Conservation (phyloP, 805 yeast species). For the Metschnikowia reukaufii region DNA sequence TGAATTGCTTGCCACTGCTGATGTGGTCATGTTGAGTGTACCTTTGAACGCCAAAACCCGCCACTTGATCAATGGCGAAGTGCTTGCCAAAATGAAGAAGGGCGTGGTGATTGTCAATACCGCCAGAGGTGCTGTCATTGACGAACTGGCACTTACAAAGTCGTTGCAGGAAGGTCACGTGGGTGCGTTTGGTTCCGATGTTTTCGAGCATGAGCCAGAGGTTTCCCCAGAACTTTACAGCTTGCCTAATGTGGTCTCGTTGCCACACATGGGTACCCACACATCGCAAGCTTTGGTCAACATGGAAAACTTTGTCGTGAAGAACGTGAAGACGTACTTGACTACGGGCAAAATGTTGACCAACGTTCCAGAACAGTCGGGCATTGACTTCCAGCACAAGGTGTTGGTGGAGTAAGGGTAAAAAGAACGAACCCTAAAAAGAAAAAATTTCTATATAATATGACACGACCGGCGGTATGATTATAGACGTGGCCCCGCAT, state of each 20-base stretch:
- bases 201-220: constrained; percentile 72
- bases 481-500: no score
- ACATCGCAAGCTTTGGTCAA: constrained; percentile 68
- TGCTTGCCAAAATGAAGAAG: constrained; percentile 68
- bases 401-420: constrained; percentile 11
- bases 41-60: constrained; percentile 74
- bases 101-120: constrained; percentile 80
- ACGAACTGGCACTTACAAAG: constrained; percentile 57
- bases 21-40: constrained; percentile 69
- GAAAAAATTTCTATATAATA: neutral
- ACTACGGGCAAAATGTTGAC: constrained; percentile 67
- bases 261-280: constrained; percentile 91
- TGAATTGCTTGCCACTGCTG: constrained; percentile 61
- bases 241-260: constrained; percentile 67
- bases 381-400: constrained; percentile 26
- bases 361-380: constrained; percentile 76
- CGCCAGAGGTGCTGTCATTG: constrained; percentile 84
- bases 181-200: constrained; percentile 71
- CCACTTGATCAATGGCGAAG: constrained; percentile 63
- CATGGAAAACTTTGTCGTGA: constrained; percentile 80
- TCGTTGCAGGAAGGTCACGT: constrained; percentile 64
- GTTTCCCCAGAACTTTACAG: constrained; percentile 61
- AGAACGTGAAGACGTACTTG: constrained; percentile 61
- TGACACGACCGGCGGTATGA: neutral
- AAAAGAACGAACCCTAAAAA: neutral